Percentiles rank a stretch among this genome's conserved stretches.
phyloP scores from a whole-genome alignment of 2,329 filamentous ascomycete genomes.

The Simplicillium sp. region DNA sequence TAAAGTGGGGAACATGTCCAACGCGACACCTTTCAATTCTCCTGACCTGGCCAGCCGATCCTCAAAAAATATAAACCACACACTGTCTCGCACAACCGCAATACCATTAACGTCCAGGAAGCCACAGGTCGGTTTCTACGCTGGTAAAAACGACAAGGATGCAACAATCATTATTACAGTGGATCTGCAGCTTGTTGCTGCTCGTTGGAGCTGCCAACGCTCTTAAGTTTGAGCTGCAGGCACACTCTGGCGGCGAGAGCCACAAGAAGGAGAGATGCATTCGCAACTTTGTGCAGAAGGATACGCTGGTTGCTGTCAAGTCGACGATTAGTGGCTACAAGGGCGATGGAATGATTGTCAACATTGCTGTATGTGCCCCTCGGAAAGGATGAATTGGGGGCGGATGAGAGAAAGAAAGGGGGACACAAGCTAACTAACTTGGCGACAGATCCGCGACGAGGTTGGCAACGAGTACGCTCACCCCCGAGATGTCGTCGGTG shows the following conservation, averaged over 20 bases:
- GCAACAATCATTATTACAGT: slow-evolving; percentile 43
- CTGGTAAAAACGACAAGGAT: slow-evolving; percentile 7
- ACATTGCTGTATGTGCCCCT: slow-evolving; percentile 72
- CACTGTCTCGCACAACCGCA: slow-evolving; percentile 14
- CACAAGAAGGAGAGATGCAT: slow-evolving; percentile 79
- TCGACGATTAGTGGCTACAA: slow-evolving; percentile 76
- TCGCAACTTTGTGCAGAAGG: slow-evolving; percentile 86
- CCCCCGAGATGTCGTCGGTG: slow-evolving; percentile 83
- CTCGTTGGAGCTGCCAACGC: slow-evolving; percentile 49
- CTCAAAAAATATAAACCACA: not conserved
- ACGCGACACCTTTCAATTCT: slow-evolving; percentile 23
- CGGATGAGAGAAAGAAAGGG: not conserved
- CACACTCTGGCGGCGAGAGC: slow-evolving; percentile 38
- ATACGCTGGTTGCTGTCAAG: slow-evolving; percentile 92
- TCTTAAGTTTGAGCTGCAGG: slow-evolving; percentile 88
- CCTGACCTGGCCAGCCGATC: slow-evolving; percentile 8
- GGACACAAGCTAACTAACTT: not conserved
- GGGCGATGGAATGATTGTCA: slow-evolving; percentile 86
- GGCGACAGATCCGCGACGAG: slow-evolving; percentile 75
- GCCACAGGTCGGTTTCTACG: no score
- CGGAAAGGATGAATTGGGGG: not conserved
- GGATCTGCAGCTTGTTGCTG: slow-evolving; percentile 48
- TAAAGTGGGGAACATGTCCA: slow-evolving; percentile 3
- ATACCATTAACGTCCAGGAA: slow-evolving; percentile 16
- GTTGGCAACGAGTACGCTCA: slow-evolving; percentile 93